Evolutionary conservation across 257 asterid species (phyloP).

Genomic region (Solanum acaule): DNA sequence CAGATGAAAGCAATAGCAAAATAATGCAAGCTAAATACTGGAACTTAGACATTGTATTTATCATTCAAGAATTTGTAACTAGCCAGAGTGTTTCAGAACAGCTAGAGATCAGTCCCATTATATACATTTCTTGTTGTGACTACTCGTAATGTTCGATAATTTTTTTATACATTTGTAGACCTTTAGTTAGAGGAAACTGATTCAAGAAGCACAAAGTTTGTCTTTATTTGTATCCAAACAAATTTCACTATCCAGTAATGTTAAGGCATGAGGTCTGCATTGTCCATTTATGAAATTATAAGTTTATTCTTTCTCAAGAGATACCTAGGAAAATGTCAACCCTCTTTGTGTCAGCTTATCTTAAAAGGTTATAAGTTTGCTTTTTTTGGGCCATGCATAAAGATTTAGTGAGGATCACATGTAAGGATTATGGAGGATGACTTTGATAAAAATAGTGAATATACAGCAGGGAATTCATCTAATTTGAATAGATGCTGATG

Average conservation of each 20-base stretch:
- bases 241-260: neutral
- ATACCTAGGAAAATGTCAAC: constrained; percentile 6
- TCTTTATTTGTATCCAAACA: constrained; percentile 7
- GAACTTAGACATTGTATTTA: constrained; percentile 22
- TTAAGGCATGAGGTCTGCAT: constrained; percentile 15
- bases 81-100: neutral
- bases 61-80: neutral
- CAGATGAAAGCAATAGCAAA: constrained; percentile 28
- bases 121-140: constrained; percentile 10
- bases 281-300: neutral
- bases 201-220: constrained; percentile 16
- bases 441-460: constrained; percentile 11
- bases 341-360: neutral
- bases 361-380: constrained; percentile 3
- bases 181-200: neutral
- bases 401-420: neutral
- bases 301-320: neutral
- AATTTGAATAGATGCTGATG: constrained; percentile 34
- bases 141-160: neutral
- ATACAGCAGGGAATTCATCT: constrained; percentile 17
- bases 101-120: constrained; percentile 1
- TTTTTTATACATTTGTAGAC: neutral
- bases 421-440: constrained; percentile 22
- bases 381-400: neutral
- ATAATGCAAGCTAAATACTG: constrained; percentile 28